These are phyloP conservation scores for Orychophragmus violaceus DNA, from an alignment of 345 rosid genomes.

Conservation along the genomic window DNA sequence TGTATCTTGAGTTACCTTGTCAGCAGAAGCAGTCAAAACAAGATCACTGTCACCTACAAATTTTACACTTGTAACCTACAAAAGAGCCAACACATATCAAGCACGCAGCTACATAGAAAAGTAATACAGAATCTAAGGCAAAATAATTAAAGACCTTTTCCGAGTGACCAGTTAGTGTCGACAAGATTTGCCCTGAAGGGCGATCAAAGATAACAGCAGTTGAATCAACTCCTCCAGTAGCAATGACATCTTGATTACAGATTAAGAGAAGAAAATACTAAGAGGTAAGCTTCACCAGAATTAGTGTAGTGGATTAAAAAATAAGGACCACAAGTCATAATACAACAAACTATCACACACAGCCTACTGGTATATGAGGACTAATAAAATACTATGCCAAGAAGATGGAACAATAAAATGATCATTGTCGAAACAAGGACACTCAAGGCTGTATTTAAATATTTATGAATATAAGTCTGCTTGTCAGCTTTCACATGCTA, in stretches of 20 bases:
- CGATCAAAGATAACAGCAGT: too few relatives aligned
- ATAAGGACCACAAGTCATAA: neutral
- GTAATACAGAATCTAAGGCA: neutral
- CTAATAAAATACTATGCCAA: neutral
- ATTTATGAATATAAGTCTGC: neutral
- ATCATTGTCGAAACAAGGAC: neutral
- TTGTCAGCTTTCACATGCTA: neutral
- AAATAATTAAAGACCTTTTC: constrained; percentile 61
- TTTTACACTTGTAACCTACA: constrained; percentile 85
- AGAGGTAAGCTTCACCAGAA: constrained; percentile 2
- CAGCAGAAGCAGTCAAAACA: constrained; percentile 77
- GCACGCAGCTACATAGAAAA: neutral
- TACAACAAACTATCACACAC: constrained; percentile 7
- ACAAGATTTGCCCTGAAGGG: too few relatives aligned
- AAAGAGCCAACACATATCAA: constrained; percentile 17
- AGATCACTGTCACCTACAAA: constrained; percentile 62
- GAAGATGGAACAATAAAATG: neutral
- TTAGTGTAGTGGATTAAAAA: neutral
- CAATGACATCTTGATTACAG: constrained; percentile 64
- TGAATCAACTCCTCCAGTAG: constrained; percentile 88
- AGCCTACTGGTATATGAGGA: neutral
- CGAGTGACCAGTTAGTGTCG: constrained; percentile 88
- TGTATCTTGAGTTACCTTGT: constrained; percentile 50
- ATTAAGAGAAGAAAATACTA: constrained; percentile 1
- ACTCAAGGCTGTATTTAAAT: neutral